Percentiles rank a stretch among this genome's conserved stretches.
These are phyloP conservation scores for Citrus sinensis DNA, from an alignment of 345 rosid genomes.

Conservation along the genomic window DNA sequence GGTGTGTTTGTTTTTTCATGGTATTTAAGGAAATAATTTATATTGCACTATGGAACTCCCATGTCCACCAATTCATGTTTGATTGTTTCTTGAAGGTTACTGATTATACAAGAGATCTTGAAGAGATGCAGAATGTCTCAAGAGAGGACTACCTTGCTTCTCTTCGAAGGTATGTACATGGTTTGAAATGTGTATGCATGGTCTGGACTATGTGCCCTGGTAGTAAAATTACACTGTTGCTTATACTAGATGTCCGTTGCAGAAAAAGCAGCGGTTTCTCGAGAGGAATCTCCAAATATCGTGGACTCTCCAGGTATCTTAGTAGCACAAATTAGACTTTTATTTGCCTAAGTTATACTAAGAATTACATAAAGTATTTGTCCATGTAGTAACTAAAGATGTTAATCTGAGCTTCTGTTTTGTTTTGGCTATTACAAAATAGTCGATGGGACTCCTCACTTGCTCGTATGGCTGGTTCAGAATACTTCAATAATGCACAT, in stretches of 20 bases:
- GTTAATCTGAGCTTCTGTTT: conserved; percentile 2
- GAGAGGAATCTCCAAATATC: conserved; percentile 89
- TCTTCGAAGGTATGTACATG: conserved; percentile 64
- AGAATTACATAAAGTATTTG: not conserved
- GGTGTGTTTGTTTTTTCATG: not conserved
- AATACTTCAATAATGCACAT: conserved; percentile 62
- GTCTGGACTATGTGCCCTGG: conserved; percentile 4
- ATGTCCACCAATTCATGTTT: not conserved
- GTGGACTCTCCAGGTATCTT: conserved; percentile 84
- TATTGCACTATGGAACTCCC: not conserved
- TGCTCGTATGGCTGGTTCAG: conserved; percentile 77
- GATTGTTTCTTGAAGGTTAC: conserved; percentile 52
- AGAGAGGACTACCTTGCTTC: conserved; percentile 97
- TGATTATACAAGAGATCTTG: conserved; percentile 92
- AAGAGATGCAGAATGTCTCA: conserved; percentile 94
- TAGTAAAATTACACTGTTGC: conserved; percentile 17
- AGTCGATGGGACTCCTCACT: conserved; percentile 87
- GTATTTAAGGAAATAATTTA: not conserved
- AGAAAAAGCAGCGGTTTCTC: conserved; percentile 99
- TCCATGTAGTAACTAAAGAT: conserved; percentile 4
- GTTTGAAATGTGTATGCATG: conserved; percentile 6
- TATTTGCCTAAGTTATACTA: not conserved
- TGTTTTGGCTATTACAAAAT: conserved; percentile 20
- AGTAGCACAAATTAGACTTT: conserved; percentile 2
- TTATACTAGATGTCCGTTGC: conserved; percentile 37